Base-by-base conservation (phyloP, 306 rosid species). In the Aeschynomene evenia region DNA sequence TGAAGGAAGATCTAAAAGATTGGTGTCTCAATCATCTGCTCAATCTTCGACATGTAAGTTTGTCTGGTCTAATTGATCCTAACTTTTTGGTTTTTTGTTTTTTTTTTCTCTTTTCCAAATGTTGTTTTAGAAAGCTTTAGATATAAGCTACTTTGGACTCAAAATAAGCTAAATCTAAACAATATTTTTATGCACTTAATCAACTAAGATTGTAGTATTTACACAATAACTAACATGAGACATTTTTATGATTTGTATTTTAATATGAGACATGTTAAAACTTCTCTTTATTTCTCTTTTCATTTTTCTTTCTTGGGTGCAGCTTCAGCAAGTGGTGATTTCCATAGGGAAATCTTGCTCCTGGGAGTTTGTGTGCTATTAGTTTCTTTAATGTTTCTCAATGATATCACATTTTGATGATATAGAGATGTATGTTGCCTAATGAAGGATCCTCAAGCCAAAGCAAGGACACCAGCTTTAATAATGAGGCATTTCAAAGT, bases 31-130 rank as follows among this genome's bases (percentile, higher is more conserved):
- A 7, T 43, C 70, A 14, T 79, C 77, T 61, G 29, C 72, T 74
- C 86, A 89, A 51, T 52, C 83, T 33, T 70, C 85, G 63, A 65
- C 75, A 19, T 85, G 98, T 92, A 85, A 89, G 98, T 80, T 62
- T 46, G 29, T 18, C 31, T 39, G 24, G 61, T 40, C 22, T 48
- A 8, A 21, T 64, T 48, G 68, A 61, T 26, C 15, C 54, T 39
- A n/a, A n/a, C 50, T 43, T 54, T 52, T 67, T 14, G 19, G 2
- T 48, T 68, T 72, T 63, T 75, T 36, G 22, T 51, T 55, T 61
- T 62, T 50, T 49, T 28, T 24, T 37, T 59, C n/a, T 37, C 49
- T n/a, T 45, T 19, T 29, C 36, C 50, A 15, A 28, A 28, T 3
- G 31, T 28, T 3, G 31, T 28, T 28, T 28, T 28, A 28, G 4